phyloP scores from a whole-genome alignment of 2,329 filamentous ascomycete species.

The Fusarium nodosum region DNA sequence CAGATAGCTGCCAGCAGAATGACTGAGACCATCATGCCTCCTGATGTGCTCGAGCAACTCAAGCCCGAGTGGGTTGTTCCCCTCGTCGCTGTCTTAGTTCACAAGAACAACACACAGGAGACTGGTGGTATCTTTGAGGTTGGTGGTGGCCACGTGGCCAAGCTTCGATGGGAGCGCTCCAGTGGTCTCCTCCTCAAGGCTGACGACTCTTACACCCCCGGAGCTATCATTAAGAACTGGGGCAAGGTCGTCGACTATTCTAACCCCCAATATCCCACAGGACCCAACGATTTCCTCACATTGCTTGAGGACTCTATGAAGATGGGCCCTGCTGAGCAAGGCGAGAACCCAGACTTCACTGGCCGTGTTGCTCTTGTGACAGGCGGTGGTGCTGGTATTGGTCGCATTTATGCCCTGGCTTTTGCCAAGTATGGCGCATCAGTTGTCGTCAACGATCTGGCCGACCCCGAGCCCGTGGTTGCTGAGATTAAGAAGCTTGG shows the following conservation, averaged over 20 bases:
- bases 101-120: constrained; percentile 86
- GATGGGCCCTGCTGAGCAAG: constrained; percentile 77
- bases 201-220: constrained; percentile 88
- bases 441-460: constrained; percentile 95
- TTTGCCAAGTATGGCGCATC: constrained; percentile 87
- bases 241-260: constrained; percentile 88
- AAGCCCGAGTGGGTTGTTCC: constrained; percentile 97
- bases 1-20: constrained; percentile 85
- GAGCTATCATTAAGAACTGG: constrained; percentile 91
- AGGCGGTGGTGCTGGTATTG: constrained; percentile 90
- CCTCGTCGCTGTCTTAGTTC: constrained; percentile 87
- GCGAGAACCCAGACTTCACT: constrained; percentile 82
- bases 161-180: constrained; percentile 95
- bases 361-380: constrained; percentile 90
- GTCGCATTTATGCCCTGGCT: constrained; percentile 88
- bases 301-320: constrained; percentile 88
- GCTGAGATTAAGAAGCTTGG: constrained; percentile 91
- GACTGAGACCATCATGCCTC: constrained; percentile 95
- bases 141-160: constrained; percentile 91
- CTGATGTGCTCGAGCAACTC: constrained; percentile 86
- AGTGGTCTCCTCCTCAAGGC: constrained; percentile 90
- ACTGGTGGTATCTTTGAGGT: constrained; percentile 93
- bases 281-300: constrained; percentile 88
- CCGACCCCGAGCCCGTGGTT: constrained; percentile 90
- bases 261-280: constrained; percentile 81